Evolutionary conservation across 2,329 filamentous ascomycete genomes (phyloP), one percentile per base, ranked within the genome.

Genomic region (Trichoderma asperellum): DNA sequence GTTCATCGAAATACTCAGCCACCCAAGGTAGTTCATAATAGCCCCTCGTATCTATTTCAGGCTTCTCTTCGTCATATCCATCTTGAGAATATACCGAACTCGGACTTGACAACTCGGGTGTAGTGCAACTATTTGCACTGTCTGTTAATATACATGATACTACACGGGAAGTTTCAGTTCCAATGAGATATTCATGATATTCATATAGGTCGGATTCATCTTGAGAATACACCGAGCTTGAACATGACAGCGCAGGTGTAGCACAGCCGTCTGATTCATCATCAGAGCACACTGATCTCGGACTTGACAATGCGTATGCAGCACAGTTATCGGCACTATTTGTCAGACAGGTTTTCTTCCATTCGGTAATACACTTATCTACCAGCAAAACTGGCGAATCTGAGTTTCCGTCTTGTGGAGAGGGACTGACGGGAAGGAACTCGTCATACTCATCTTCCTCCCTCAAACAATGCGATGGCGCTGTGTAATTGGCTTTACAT

Each of bases 1-100:
- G 18, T 7, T 76, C 67, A 32, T 77, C 76, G 70, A 79, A 77
- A 60, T 78, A 79, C 24, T 78, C 77, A 35, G 78, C 76, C 1
- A 74, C 75, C 76, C 76, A 77, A 4, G 74, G 72, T n/a, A 75
- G 72, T 8, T 77, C 74, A 35, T 75, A 75, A 1, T 75, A 70
- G 12, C 74, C 72, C 1, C 8, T 7, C 16, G 34, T 8, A 6
- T 18, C 58, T 1, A 14, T n/a, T 10, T n/a, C 52, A 16, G 2
- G 27, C 18, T 6, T 11, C 27, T 1, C 18, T 16, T 7, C 6
- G 10, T 10, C 27, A 43, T 10, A 4, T 21, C 34, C n/a, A 11
- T n/a, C 16, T 18, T 24, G 12, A 55, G n/a, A 40, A 6, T 21
- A 21, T 16, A 35, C 55, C 11, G 29, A 35, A 16, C 40, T 43